These are phyloP conservation scores for Castanopsis chinensis DNA, from an alignment of 306 rosid species.

Conservation along the genomic window DNA sequence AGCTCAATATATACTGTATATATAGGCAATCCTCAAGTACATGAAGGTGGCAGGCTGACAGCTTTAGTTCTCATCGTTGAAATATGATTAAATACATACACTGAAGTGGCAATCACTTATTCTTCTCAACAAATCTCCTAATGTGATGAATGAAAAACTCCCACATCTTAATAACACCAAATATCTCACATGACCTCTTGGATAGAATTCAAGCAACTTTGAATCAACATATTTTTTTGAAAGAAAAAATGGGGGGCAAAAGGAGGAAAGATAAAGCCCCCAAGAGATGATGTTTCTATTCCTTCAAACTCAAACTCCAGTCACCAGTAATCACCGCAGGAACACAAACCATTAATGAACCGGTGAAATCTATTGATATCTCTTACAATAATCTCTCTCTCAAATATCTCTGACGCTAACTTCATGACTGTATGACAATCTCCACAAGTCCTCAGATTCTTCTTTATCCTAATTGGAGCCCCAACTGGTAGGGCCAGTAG, in stretches of 20 bases:
- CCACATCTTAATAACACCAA: no score
- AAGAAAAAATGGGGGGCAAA: neutral
- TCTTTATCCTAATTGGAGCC: slow-evolving; percentile 52
- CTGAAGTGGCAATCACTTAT: no score
- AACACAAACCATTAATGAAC: slow-evolving; percentile 50
- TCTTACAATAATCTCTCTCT: slow-evolving; percentile 54
- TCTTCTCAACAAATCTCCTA: no score
- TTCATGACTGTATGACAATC: slow-evolving; percentile 54
- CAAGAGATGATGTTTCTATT: slow-evolving; percentile 1
- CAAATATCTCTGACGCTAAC: slow-evolving; percentile 47
- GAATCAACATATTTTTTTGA: neutral
- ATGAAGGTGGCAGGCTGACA: no score
- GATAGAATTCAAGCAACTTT: neutral
- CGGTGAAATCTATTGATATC: slow-evolving; percentile 52
- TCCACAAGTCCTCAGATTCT: slow-evolving; percentile 57
- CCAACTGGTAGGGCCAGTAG: slow-evolving; percentile 49
- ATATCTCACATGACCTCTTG: no score
- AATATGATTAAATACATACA: no score
- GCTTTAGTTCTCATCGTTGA: no score
- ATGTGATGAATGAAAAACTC: no score
- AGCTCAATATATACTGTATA: no score
- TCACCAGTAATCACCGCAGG: slow-evolving; percentile 62
- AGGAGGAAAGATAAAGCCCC: neutral
- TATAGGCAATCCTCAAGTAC: no score
- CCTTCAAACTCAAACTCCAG: neutral